Evolutionary conservation across 2,329 filamentous ascomycete genomes (phyloP).

Genomic region (Cercospora citrullina): DNA sequence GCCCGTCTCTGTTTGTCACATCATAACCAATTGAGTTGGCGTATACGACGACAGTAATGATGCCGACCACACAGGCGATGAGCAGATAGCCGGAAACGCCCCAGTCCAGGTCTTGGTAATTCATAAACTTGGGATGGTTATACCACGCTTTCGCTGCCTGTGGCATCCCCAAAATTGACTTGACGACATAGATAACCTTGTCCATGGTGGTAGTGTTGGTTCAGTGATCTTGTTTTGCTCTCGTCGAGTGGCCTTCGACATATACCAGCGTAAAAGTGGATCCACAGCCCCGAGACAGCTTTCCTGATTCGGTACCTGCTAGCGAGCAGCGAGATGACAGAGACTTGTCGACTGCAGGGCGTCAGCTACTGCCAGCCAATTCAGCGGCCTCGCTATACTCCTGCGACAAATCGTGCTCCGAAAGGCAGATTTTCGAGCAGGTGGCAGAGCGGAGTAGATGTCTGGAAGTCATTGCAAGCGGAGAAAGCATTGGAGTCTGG

Average conservation of each 20-base stretch:
- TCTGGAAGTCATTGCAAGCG: conserved; percentile 1
- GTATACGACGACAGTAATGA: conserved; percentile 31
- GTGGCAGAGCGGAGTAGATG: neutral
- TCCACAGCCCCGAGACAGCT: neutral
- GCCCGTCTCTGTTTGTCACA: conserved; percentile 18
- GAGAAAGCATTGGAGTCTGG: conserved; percentile 9
- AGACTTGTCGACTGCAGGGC: neutral
- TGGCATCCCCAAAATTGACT: conserved; percentile 6
- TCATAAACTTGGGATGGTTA: conserved; percentile 8
- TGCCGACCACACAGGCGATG: conserved; percentile 28
- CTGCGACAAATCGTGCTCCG: neutral
- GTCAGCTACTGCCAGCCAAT: neutral
- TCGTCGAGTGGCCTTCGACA: neutral
- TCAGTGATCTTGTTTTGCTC: neutral
- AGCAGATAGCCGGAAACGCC: conserved; percentile 28
- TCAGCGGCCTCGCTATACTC: neutral
- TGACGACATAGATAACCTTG: conserved; percentile 2
- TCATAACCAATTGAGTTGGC: conserved; percentile 30
- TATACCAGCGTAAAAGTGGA: conserved; percentile 4
- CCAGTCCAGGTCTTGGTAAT: conserved; percentile 5
- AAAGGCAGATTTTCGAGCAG: neutral
- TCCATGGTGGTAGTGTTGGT: neutral
- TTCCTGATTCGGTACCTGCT: neutral
- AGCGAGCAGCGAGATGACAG: conserved; percentile 10
- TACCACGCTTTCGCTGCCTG: neutral